Evolutionary conservation across 345 rosid genomes (phyloP).

Genomic region (Syzygium grande): DNA sequence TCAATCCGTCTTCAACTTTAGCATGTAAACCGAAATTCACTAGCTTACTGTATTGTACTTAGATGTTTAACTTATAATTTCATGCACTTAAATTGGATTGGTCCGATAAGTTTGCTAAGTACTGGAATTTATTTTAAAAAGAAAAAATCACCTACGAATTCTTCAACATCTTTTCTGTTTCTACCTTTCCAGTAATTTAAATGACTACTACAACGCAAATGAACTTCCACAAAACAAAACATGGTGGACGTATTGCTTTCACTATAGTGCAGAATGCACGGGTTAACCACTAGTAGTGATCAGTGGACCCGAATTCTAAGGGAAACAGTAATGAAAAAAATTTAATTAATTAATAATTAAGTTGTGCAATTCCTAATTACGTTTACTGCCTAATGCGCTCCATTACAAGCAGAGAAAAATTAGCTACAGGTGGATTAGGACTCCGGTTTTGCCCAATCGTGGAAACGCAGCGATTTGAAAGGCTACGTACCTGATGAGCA

Average conservation of each 20-base stretch:
- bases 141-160: not conserved
- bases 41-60: not conserved
- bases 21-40: not conserved
- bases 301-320: not conserved
- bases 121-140: not conserved
- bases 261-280: not conserved
- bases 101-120: not conserved
- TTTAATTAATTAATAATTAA: not conserved
- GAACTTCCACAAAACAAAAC: not conserved
- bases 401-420: not conserved
- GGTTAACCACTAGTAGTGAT: not conserved
- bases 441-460: not conserved
- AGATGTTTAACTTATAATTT: not conserved
- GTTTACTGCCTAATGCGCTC: not conserved
- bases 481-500: not conserved
- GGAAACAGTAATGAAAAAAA: not conserved
- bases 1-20: not conserved
- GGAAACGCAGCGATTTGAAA: not conserved
- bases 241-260: not conserved
- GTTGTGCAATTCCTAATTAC: not conserved
- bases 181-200: not conserved
- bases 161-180: not conserved
- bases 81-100: not conserved
- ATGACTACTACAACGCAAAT: not conserved
- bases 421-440: not conserved